Evolutionary conservation across 2,329 filamentous ascomycete genomes (phyloP), one percentile per base, ranked within the genome.

Genomic region (Amauroascus niger): DNA sequence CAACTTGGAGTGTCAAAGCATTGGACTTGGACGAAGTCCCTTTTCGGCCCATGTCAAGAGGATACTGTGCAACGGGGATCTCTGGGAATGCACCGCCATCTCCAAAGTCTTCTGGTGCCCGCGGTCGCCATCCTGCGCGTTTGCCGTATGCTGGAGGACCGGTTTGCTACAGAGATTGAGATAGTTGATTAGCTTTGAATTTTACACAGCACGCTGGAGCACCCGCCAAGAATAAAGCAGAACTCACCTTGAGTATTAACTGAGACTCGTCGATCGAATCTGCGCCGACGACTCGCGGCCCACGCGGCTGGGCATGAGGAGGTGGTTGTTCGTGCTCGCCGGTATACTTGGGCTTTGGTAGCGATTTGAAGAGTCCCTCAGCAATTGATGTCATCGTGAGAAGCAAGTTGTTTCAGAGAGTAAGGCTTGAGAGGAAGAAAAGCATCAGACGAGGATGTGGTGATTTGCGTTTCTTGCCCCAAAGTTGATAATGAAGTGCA

Each of bases 81-180:
- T 97, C 91, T 35, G 93, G 93, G 66, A 96, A 98, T 50, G 91
- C 89, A 63, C 93, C 93, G 59, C 93, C 93, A 76, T 97, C 90
- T 63, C 88, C 90, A 72, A 90, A 98, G 70, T 98, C 93, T 67
- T 96, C 90, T 59, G 86, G 81, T 39, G 79, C 79, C 64, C 91
- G 84, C 30, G 93, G 93, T 60, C 93, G 82, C 93, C 93, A 98
- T 79, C 87, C 87, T 67, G 81, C 72, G 64, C 93, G 85, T 67
- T 89, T 84, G 48, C 88, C 88, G 63, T 97, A 98, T 0, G 88
- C 78, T 8, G 93, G 93, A 55, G 90, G 89, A 16, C 90, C 90
- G 54, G 81, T 79, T 74, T 83, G 85, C 80, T 86, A 40, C 2
- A 24, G 7, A 20, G 22, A 16, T 35, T 11, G 16, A 35, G 33